Evolutionary conservation across 495 filamentous ascomycete genomes (phyloP).

Genomic region (Podospora sp.): DNA sequence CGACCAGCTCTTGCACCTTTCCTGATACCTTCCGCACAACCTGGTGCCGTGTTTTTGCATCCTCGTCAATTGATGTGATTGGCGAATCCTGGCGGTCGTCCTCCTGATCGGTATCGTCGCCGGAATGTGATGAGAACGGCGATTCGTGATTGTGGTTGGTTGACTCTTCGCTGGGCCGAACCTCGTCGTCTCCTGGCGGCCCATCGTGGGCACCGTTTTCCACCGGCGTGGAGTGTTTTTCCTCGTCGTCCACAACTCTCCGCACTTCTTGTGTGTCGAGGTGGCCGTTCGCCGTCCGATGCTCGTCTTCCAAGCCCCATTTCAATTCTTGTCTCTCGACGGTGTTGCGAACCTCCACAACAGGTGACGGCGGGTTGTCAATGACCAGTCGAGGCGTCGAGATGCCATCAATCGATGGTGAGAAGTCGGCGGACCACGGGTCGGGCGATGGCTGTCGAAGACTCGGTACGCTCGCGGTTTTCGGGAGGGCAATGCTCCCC

Average conservation of each 20-base stretch:
- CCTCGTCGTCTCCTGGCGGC: not conserved
- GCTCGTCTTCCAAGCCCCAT: not conserved
- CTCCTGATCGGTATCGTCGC: slow-evolving; percentile 44
- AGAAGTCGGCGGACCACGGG: slow-evolving; percentile 50
- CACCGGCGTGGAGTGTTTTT: not conserved
- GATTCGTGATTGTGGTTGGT: slow-evolving; percentile 24
- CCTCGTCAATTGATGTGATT: slow-evolving; percentile 58
- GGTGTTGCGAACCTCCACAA: not conserved
- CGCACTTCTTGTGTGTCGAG: not conserved
- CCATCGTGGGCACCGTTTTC: not conserved
- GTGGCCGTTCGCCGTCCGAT: not conserved
- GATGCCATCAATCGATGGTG: slow-evolving; percentile 22
- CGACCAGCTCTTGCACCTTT: slow-evolving; percentile 52
- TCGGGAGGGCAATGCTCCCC: slow-evolving; percentile 40
- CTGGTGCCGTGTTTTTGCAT: slow-evolving; percentile 37
- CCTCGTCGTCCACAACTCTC: not conserved
- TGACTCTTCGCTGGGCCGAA: slow-evolving; percentile 22
- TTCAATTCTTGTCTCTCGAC: not conserved
- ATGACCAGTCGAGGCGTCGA: slow-evolving; percentile 30
- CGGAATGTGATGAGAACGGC: slow-evolving; percentile 45
- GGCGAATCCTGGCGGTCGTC: slow-evolving; percentile 50
- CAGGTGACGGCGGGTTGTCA: slow-evolving; percentile 16
- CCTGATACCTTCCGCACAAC: slow-evolving; percentile 36
- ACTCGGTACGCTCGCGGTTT: slow-evolving; percentile 30
- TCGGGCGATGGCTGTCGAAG: slow-evolving; percentile 55